phyloP scores from a whole-genome alignment of 2,329 filamentous ascomycete genomes.

The Xylariaceae sp. region DNA sequence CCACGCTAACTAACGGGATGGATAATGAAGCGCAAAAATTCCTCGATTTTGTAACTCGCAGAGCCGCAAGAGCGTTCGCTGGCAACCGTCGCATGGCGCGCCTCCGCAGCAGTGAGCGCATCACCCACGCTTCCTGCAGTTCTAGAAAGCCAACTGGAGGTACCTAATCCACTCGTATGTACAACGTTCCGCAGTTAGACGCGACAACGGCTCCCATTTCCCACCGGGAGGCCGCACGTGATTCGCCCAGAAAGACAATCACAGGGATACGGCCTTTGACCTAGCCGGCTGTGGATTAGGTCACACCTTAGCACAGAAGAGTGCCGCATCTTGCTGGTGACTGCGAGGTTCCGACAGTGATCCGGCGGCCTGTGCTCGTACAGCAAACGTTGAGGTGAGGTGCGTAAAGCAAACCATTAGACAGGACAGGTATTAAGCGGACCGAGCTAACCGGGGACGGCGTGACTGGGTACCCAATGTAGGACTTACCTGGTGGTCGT shows the following conservation, averaged over 20 bases:
- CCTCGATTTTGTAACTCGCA: neutral
- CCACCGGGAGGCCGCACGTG: neutral
- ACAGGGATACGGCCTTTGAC: neutral
- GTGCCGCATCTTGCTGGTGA: slow-evolving; percentile 15
- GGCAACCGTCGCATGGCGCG: neutral
- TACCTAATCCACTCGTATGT: neutral
- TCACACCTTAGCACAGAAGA: neutral
- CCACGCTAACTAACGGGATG: neutral
- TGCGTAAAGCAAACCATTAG: too few relatives aligned
- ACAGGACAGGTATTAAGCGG: neutral
- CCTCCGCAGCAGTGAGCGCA: neutral
- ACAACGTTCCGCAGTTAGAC: slow-evolving; percentile 3
- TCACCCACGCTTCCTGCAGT: neutral
- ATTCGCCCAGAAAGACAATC: neutral
- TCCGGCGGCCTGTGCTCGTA: slow-evolving; percentile 4
- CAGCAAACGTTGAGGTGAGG: slow-evolving; percentile 10
- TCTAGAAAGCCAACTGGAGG: neutral
- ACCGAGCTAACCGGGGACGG: slow-evolving; percentile 5
- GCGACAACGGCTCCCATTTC: neutral
- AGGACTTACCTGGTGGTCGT: neutral
- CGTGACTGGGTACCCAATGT: neutral
- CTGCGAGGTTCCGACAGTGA: slow-evolving; percentile 13
- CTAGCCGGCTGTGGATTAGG: neutral
- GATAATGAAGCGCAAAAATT: neutral
- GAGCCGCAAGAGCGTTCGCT: neutral